Evolutionary conservation across 2,329 filamentous ascomycete genomes (phyloP).

Genomic region (Elsinoe ampelina): DNA sequence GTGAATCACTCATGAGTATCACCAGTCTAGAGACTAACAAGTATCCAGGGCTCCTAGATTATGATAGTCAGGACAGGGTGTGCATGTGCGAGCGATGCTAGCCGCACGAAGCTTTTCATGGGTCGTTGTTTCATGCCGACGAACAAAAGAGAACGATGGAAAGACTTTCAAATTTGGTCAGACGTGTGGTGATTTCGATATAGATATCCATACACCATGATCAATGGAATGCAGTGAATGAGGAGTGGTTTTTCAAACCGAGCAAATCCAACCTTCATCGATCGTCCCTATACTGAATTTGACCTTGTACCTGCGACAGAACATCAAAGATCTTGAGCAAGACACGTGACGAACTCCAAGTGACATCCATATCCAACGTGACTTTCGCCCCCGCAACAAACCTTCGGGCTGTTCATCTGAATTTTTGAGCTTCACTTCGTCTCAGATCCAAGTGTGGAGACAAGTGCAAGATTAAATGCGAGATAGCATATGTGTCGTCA

Average conservation of each 20-base stretch:
- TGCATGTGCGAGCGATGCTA: constrained; percentile 16
- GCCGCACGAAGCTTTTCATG: not conserved
- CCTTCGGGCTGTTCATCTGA: too few relatives aligned
- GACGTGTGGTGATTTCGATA: constrained; percentile 6
- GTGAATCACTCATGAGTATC: too few relatives aligned
- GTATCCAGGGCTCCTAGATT: constrained; percentile 15
- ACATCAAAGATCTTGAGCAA: not conserved
- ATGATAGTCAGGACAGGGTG: constrained; percentile 12
- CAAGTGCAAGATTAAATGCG: not conserved
- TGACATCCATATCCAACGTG: too few relatives aligned
- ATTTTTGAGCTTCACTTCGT: too few relatives aligned
- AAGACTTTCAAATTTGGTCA: constrained; percentile 7
- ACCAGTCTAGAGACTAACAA: too few relatives aligned
- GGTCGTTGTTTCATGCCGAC: not conserved
- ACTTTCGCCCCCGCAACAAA: too few relatives aligned
- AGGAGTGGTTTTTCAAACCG: not conserved
- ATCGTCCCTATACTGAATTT: too few relatives aligned
- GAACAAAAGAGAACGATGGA: not conserved
- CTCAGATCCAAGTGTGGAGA: too few relatives aligned
- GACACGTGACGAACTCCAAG: too few relatives aligned
- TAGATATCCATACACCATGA: constrained; percentile 13
- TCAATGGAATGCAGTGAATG: constrained; percentile 10
- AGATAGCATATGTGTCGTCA: not conserved
- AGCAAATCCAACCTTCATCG: too few relatives aligned
- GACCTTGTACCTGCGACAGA: not conserved